Base-by-base conservation (phyloP, 257 asterid species). In the Cordia subcordata region DNA sequence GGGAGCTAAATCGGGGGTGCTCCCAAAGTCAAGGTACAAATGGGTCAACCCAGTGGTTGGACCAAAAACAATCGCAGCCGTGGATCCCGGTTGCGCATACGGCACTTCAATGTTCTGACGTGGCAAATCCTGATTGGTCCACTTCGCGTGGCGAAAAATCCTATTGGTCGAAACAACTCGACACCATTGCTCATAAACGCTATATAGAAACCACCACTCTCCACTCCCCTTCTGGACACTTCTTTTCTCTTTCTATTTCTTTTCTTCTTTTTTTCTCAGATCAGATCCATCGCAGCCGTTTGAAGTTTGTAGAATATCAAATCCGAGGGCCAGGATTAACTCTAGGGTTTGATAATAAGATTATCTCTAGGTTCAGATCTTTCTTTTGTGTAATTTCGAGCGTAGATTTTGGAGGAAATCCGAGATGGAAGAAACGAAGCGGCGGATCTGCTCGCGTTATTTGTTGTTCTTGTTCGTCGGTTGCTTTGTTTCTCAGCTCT, bases 131-230 rank as follows among this genome's bases (percentile, higher is more conserved):
- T 8, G 5, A 76, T 72, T 72, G 63, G 78, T 35, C 51, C 11
- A 22, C 8, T 38, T 58, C 75, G 57, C 65, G 72, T 62, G 80
- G 27, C 70, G 14, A 14, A 61, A 58, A 58, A 68, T 66, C 46
- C 65, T 60, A 88, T 88, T 88, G 96, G 96, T 73, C 42, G 74
- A 75, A 49, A 72, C 81, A 67, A 66, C 72, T 55, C 82, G 74
- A 73, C 75, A 27, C 70, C 63, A 22, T 35, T 63, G 70, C 42
- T 49, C 35, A 68, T 37, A 63, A 57, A 78, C 73, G 85, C 85
- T 74, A 62, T 81, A 68, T 67, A 80, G 55, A 44, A n/a, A 33
- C 55, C 65, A 20, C 33, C 16, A 8, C 58, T 45, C 40, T 15
- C 38, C 18, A 40, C 53, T 23, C 16, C 5, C 10, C n/a, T 50